These are phyloP conservation scores for Uncinocarpus reesii DNA, from an alignment of 2,329 filamentous ascomycete species.

Conservation along the genomic window DNA sequence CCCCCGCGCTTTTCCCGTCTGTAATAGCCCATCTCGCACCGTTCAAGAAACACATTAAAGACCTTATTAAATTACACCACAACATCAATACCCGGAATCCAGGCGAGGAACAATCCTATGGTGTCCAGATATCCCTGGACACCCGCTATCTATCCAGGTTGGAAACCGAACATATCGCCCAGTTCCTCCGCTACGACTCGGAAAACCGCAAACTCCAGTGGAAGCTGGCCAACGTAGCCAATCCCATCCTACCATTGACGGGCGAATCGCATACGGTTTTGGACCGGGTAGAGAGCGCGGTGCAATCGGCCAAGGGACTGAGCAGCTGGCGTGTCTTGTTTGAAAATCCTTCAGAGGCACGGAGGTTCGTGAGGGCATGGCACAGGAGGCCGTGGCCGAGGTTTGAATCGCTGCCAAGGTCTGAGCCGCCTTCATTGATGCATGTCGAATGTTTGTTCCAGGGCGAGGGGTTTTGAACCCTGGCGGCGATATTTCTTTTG, in stretches of 20 bases:
- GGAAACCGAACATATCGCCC: constrained; percentile 10
- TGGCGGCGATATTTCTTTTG: neutral
- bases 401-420: constrained; percentile 7
- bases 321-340: constrained; percentile 48
- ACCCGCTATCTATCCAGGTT: constrained; percentile 4
- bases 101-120: constrained; percentile 9
- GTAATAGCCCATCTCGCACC: constrained; percentile 16
- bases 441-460: constrained; percentile 20
- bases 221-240: constrained; percentile 14
- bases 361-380: constrained; percentile 45
- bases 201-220: constrained; percentile 15
- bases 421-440: constrained; percentile 15
- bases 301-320: neutral
- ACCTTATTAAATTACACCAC: constrained; percentile 15
- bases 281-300: neutral
- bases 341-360: constrained; percentile 44
- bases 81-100: constrained; percentile 5
- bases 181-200: constrained; percentile 17
- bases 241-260: constrained; percentile 13
- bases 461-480: constrained; percentile 5
- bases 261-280: constrained; percentile 12
- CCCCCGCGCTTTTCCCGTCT: constrained; percentile 16
- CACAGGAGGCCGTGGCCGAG: constrained; percentile 39
- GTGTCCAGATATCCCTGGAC: constrained; percentile 18
- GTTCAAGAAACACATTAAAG: constrained; percentile 15